phyloP scores from a whole-genome alignment of 2,329 filamentous ascomycete species.

The Trichoderma semiorbis region DNA sequence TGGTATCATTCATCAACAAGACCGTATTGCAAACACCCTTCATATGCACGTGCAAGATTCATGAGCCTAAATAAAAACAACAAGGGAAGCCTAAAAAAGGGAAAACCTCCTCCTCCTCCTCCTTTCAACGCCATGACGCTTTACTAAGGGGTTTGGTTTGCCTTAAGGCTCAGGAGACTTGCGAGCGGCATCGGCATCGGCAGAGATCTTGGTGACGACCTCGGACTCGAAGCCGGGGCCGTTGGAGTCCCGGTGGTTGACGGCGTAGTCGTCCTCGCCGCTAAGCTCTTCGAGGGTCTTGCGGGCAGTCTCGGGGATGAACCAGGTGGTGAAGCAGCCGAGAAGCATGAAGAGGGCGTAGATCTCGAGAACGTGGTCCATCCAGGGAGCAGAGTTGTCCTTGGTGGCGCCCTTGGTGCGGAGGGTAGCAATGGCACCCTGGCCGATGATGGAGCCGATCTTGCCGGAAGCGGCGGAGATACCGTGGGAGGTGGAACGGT shows the following conservation, averaged over 20 bases:
- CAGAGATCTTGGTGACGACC: conserved; percentile 4
- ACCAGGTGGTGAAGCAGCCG: conserved; percentile 63
- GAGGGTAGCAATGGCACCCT: conserved; percentile 55
- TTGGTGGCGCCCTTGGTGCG: conserved; percentile 43
- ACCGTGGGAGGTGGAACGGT: conserved; percentile 55
- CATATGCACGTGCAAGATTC: conserved; percentile 10
- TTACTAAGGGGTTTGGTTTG: background rate
- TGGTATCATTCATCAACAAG: conserved; percentile 14
- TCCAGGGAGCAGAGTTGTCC: conserved; percentile 55
- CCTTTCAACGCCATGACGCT: background rate
- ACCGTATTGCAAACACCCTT: conserved; percentile 1
- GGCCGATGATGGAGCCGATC: conserved; percentile 55
- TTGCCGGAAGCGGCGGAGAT: conserved; percentile 55
- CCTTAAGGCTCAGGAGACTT: conserved; percentile 9
- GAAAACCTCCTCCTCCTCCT: background rate
- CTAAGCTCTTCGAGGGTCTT: conserved; percentile 67
- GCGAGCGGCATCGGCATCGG: conserved; percentile 1
- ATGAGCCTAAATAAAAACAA: background rate
- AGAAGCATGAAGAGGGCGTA: conserved; percentile 73
- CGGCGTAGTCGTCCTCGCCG: conserved; percentile 35
- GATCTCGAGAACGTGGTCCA: conserved; percentile 75
- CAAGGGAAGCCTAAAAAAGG: background rate
- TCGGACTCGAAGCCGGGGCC: background rate
- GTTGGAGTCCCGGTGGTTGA: background rate
- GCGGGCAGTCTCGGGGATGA: conserved; percentile 72